Percentiles rank a stretch among this genome's conserved stretches.
Evolutionary conservation across 345 rosid species (phyloP).

Genomic region (Gynandropsis gynandra): DNA sequence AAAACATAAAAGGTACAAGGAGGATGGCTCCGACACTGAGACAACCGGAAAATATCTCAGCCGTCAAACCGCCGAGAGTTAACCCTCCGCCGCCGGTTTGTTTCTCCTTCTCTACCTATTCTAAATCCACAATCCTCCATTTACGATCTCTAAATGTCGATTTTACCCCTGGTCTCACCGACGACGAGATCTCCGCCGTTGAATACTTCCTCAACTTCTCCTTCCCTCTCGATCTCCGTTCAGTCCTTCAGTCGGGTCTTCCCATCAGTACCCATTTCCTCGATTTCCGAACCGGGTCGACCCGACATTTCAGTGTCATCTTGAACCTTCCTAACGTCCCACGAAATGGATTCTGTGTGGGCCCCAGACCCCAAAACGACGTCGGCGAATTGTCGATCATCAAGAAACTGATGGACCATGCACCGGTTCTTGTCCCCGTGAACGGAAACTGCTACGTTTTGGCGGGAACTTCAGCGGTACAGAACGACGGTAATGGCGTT

Average conservation of each 20-base stretch:
- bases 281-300: constrained; percentile 68
- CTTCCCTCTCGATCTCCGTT: constrained; percentile 85
- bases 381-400: constrained; percentile 29
- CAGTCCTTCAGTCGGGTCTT: constrained; percentile 69
- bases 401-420: constrained; percentile 20
- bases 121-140: constrained; percentile 43
- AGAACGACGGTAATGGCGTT: constrained; percentile 42
- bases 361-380: constrained; percentile 32
- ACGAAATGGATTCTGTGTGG: constrained; percentile 63
- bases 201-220: constrained; percentile 52
- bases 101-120: constrained; percentile 65
- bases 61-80: background rate
- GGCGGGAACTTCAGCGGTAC: constrained; percentile 69
- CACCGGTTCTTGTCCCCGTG: constrained; percentile 66
- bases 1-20: too few species aligned
- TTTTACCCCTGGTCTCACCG: constrained; percentile 51
- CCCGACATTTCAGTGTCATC: constrained; percentile 40
- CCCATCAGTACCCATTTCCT: constrained; percentile 67
- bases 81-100: constrained; percentile 23
- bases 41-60: too few species aligned
- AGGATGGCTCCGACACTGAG: too few species aligned
- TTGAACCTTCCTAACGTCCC: constrained; percentile 47
- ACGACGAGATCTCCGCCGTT: constrained; percentile 46
- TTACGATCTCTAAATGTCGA: constrained; percentile 45
- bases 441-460: constrained; percentile 49